phyloP scores from a whole-genome alignment of 202 grass and related monocot genomes.

The Carex sylvatica region DNA sequence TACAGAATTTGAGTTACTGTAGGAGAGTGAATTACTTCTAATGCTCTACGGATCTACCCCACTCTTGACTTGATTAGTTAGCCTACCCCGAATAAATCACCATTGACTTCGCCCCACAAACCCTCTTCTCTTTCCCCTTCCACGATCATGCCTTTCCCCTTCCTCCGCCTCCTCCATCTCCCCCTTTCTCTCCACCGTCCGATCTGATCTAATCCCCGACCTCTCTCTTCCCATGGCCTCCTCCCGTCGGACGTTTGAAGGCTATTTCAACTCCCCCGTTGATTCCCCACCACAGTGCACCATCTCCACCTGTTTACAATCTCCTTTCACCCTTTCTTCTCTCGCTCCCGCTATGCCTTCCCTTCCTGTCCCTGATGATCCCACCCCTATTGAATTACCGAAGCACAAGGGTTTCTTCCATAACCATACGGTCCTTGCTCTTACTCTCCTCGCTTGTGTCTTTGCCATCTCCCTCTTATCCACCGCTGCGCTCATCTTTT shows the following conservation, averaged over 20 bases:
- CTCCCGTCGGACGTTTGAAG: no score
- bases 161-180: not conserved
- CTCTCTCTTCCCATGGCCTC: constrained; percentile 1
- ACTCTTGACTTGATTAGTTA: not conserved
- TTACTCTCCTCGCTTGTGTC: constrained; percentile 46
- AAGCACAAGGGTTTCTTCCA: constrained; percentile 27
- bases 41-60: no score
- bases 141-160: not conserved
- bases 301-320: no score
- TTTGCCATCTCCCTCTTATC: constrained; percentile 45
- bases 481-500: constrained; percentile 45
- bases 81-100: constrained; percentile 15
- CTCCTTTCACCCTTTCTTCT: not conserved
- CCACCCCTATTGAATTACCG: not conserved
- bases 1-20: no score
- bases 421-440: not conserved
- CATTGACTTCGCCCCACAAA: constrained; percentile 3
- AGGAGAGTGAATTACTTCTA: no score
- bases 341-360: not conserved
- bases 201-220: not conserved
- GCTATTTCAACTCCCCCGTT: not conserved
- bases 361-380: not conserved
- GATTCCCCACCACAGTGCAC: constrained; percentile 28
- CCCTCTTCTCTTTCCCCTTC: not conserved
- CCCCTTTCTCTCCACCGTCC: not conserved